A percentile compares a stretch with the other conserved stretches of the same genome.
Evolutionary conservation across 148 eudicot genomes (phyloP).

Genomic region (Rhododendron ovatum): DNA sequence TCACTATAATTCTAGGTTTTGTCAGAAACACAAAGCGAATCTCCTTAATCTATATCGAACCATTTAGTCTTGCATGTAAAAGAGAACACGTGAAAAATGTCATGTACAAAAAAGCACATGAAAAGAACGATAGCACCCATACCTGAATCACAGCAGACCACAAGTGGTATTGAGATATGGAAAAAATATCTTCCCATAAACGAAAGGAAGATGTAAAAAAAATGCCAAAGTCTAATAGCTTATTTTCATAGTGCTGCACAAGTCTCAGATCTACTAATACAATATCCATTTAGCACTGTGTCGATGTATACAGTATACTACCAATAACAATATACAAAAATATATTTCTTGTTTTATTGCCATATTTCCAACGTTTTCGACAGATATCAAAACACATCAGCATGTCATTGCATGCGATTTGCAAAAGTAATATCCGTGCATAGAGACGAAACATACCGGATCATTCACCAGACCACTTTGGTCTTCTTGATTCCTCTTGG

Average conservation of each 20-base stretch:
- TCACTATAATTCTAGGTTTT: neutral
- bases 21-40: neutral
- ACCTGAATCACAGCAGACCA: neutral
- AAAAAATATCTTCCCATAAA: neutral
- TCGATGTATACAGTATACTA: neutral
- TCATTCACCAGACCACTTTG: conserved; percentile 50
- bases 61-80: neutral
- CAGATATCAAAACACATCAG: neutral
- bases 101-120: neutral
- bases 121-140: neutral
- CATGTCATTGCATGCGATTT: neutral
- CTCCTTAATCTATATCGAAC: neutral
- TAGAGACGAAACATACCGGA: conserved; percentile 59
- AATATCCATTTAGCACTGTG: neutral
- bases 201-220: neutral
- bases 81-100: neutral
- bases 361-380: neutral
- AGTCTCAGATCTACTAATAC: neutral
- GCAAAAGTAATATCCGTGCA: conserved; percentile 3
- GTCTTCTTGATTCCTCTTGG: conserved; percentile 67
- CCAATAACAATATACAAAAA: neutral
- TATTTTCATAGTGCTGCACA: neutral
- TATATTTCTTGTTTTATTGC: neutral
- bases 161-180: neutral
- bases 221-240: neutral